These are phyloP conservation scores for Boletus rubescentipes DNA, from an alignment of 768 basidiomycete species.

Conservation along the genomic window DNA sequence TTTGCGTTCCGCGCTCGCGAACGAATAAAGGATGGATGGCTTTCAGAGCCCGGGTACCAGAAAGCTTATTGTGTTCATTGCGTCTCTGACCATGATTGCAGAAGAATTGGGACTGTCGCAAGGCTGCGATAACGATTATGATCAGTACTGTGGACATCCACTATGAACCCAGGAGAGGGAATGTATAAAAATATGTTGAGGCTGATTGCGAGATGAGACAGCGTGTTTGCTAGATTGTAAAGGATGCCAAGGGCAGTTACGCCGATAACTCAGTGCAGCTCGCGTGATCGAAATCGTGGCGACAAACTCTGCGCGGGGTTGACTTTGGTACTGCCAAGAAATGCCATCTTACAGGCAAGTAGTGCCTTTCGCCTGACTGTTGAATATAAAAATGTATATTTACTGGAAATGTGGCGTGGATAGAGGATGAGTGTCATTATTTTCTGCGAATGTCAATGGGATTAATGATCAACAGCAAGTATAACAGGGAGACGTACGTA, in stretches of 20 bases:
- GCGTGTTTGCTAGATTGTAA: background rate
- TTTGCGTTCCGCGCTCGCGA: constrained; percentile 1
- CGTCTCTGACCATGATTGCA: background rate
- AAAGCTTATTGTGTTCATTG: background rate
- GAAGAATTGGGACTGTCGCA: background rate
- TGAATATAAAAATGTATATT: background rate
- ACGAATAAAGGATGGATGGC: background rate
- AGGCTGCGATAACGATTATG: background rate
- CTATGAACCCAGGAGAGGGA: background rate
- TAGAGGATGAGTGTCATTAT: background rate
- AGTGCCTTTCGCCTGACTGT: background rate
- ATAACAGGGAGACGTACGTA: constrained; percentile 14
- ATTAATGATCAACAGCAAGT: background rate
- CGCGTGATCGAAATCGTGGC: background rate
- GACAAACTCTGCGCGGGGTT: background rate
- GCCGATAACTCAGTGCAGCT: background rate
- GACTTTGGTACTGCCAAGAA: background rate
- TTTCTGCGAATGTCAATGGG: background rate
- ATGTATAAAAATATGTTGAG: background rate
- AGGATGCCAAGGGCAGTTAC: background rate
- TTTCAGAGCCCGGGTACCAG: background rate
- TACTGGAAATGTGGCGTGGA: background rate
- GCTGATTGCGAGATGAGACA: constrained; percentile 8
- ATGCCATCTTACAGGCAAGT: background rate
- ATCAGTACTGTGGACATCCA: background rate